These are phyloP conservation scores for Nemania sp. DNA, from an alignment of 2,329 filamentous ascomycete genomes.

Conservation along the genomic window DNA sequence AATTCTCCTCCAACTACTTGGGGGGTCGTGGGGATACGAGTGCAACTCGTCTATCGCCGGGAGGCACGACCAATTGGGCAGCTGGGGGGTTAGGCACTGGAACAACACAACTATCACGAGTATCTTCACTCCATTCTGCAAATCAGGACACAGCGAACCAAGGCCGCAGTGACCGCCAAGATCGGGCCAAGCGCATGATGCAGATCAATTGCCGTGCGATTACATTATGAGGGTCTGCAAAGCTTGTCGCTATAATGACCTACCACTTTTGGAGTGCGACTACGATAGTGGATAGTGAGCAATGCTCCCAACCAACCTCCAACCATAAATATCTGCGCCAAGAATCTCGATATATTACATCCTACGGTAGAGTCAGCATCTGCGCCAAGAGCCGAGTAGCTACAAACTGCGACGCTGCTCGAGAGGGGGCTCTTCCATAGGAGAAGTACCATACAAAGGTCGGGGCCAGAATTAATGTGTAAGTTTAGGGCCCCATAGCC, in stretches of 20 bases:
- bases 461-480: too few relatives aligned
- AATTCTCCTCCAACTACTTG: constrained; percentile 8
- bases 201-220: constrained; percentile 28
- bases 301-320: constrained; percentile 32
- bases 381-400: constrained; percentile 10
- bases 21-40: constrained; percentile 13
- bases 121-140: constrained; percentile 9
- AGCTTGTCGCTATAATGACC: constrained; percentile 35
- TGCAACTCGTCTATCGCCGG: constrained; percentile 23
- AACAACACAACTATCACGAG: constrained; percentile 5
- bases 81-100: constrained; percentile 9
- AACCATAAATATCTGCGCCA: constrained; percentile 7
- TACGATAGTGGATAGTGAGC: constrained; percentile 33
- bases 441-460: background rate
- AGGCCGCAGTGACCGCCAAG: constrained; percentile 28
- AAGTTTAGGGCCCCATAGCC: too few relatives aligned
- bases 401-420: background rate
- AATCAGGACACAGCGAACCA: constrained; percentile 17
- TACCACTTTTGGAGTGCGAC: constrained; percentile 36
- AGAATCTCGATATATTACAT: constrained; percentile 21
- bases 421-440: background rate
- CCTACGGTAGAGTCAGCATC: constrained; percentile 10
- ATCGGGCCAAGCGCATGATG: constrained; percentile 23
- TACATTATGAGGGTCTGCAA: constrained; percentile 16
- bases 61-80: constrained; percentile 23